Evolutionary conservation across 108 stramenopile species (phyloP), one percentile per base, ranked within the genome.

Genomic region (Nannochloropsis gaditana): DNA sequence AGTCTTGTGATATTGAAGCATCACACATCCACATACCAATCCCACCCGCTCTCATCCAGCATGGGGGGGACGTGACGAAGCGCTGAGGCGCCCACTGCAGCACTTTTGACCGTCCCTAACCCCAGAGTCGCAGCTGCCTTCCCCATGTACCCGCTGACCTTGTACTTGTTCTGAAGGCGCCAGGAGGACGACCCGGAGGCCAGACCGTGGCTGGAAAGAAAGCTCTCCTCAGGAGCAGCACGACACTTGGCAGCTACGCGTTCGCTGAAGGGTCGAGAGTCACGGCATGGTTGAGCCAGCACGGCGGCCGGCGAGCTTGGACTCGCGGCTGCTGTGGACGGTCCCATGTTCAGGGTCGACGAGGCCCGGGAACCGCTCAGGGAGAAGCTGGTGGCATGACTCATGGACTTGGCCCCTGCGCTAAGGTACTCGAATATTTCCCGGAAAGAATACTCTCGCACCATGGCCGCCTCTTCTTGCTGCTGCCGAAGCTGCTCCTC

Each of bases 201-300:
- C 8, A 6, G 19, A 15, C 15, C 59, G n/a, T 4, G 59, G 59
- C 59, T 73, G 59, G 6, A 15, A 2, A 15, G 2, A n/a, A n/a
- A 73, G 59, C 59, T 73, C 59, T 73, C 59, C 59, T 73, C 59
- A n/a, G 59, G 59, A n/a, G 59, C 59, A 73, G 59, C 59, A n/a
- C 59, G 59, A n/a, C 59, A 73, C 59, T 73, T 73, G 59, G 59
- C 59, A 6, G 59, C 59, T n/a, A 73, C 59, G 19, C 59, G 59
- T n/a, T 73, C 59, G n/a, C 59, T 73, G 59, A 73, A 73, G 2
- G 59, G 59, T 73, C 59, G 59, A 73, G 59, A 73, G 59, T 73
- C 59, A n/a, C 59, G 59, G 15, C n/a, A n/a, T n/a, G 59, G 8
- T n/a, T 6, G 59, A n/a, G n/a, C 59, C 59, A 73, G n/a, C 19